Percentiles rank a stretch among this genome's conserved stretches.
Evolutionary conservation across 2,329 filamentous ascomycete species (phyloP).

Genomic region (Chaetomium sp.): DNA sequence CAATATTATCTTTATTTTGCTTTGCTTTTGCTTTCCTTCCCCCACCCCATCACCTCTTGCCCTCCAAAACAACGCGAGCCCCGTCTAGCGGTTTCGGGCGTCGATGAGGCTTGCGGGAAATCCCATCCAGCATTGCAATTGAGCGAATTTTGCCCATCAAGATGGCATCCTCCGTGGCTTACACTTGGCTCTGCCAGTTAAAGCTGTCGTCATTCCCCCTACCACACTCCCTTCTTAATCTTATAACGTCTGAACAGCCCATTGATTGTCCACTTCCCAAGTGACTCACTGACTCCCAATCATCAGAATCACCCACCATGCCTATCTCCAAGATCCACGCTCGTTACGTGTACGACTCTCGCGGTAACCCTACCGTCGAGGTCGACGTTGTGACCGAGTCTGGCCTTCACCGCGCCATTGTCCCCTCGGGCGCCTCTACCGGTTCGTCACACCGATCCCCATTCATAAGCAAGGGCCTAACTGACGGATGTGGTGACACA

Average conservation of each 20-base stretch:
- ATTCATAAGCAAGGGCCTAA: conserved; percentile 23
- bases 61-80: background rate
- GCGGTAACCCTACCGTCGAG: conserved; percentile 97
- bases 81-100: conserved; percentile 10
- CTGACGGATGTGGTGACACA: conserved; percentile 42
- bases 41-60: conserved; percentile 4
- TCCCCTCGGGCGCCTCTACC: conserved; percentile 94
- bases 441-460: conserved; percentile 56
- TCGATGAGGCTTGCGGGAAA: conserved; percentile 29
- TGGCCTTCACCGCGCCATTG: conserved; percentile 95
- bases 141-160: conserved; percentile 31
- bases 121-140: conserved; percentile 21
- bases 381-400: conserved; percentile 96
- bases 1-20: background rate
- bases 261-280: background rate
- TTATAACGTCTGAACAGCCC: background rate
- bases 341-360: conserved; percentile 97
- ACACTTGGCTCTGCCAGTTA: background rate
- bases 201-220: background rate
- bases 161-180: background rate
- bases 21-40: conserved; percentile 11
- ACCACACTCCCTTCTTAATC: background rate
- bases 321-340: conserved; percentile 87
- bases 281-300: conserved; percentile 14
- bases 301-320: conserved; percentile 62